Percentiles rank a stretch among this genome's conserved stretches.
These are phyloP conservation scores for Elsinoe perseae DNA, from an alignment of 2,329 filamentous ascomycete species.

Conservation along the genomic window DNA sequence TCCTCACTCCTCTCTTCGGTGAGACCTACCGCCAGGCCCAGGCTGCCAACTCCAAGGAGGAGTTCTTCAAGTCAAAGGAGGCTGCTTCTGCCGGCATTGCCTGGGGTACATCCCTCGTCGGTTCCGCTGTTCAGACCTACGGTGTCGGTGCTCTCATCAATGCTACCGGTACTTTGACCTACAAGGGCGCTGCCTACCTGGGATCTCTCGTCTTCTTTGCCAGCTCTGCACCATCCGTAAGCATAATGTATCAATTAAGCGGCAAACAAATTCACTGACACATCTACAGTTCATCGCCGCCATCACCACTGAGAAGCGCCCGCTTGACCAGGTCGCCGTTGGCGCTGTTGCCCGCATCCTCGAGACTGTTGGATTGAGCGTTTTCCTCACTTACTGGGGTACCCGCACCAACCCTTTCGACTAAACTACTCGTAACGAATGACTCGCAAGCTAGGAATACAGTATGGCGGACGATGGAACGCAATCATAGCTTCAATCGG, in stretches of 20 bases:
- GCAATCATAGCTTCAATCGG: conserved; percentile 1
- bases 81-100: conserved; percentile 77
- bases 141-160: conserved; percentile 52
- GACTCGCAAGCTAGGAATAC: not conserved
- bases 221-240: conserved; percentile 75
- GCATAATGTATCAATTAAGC: conserved; percentile 32
- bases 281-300: conserved; percentile 67
- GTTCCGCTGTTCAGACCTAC: conserved; percentile 60
- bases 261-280: conserved; percentile 21
- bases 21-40: conserved; percentile 91
- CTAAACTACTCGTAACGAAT: conserved; percentile 40
- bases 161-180: conserved; percentile 86
- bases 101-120: conserved; percentile 83
- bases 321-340: conserved; percentile 81
- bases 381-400: conserved; percentile 97
- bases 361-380: conserved; percentile 83
- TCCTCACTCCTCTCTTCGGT: conserved; percentile 84
- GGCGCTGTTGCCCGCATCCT: conserved; percentile 75
- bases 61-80: conserved; percentile 92
- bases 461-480: conserved; percentile 8
- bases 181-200: conserved; percentile 95
- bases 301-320: conserved; percentile 83
- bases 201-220: conserved; percentile 87
- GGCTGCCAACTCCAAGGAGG: conserved; percentile 86
- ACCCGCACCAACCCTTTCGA: conserved; percentile 89